Evolutionary conservation across 2,329 filamentous ascomycete species (phyloP), one percentile per base, ranked within the genome.

Genomic region (Scedosporium apiospermum): DNA sequence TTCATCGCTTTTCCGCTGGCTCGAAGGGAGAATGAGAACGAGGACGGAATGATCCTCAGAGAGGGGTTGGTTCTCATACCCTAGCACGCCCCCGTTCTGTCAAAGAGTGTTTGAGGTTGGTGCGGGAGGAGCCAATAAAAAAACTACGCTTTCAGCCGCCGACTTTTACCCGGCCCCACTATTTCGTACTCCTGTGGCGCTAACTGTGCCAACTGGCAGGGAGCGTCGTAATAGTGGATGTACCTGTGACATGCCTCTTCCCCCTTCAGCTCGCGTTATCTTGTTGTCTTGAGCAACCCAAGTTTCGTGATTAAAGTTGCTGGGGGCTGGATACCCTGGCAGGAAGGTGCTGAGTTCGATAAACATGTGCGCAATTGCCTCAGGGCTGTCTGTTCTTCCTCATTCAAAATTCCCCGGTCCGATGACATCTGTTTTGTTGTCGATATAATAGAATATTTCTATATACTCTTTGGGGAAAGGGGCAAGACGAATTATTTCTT

Each of bases 261-360:
- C 44, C 6, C 44, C 16, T 49, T 49, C 44, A 7, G 51, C 51
- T 55, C 21, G 51, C 23, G 51, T 55, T 55, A 55, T 55, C 51
- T 53, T 23, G 59, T 61, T 61, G 59, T 61, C 59, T 38, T 26
- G 42, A 30, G 59, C 59, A 61, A 61, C 59, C 44, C 16, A 41
- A 12, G 14, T 53, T 51, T 27, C 34, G 23, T 51, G 42, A 34
- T 51, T 34, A 58, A 51, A 10, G 16, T 53, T 26, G 42, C 23
- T 41, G 23, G 38, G 41, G 18, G 58, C 58, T 44, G 21, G 58
- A 23, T 60, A 44, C 38, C 23, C 6, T 49, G 38, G 10, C 34
- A 6, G 6, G 34, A 38, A 38, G 30, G 21, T 23, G 10, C 18
- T 34, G 7, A 18, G 21, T 26, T 51, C 41, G 6, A 60, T 26